Evolutionary conservation across 2,329 filamentous ascomycete genomes (phyloP), one percentile per base, ranked within the genome.

Genomic region (Aureobasidium musti): DNA sequence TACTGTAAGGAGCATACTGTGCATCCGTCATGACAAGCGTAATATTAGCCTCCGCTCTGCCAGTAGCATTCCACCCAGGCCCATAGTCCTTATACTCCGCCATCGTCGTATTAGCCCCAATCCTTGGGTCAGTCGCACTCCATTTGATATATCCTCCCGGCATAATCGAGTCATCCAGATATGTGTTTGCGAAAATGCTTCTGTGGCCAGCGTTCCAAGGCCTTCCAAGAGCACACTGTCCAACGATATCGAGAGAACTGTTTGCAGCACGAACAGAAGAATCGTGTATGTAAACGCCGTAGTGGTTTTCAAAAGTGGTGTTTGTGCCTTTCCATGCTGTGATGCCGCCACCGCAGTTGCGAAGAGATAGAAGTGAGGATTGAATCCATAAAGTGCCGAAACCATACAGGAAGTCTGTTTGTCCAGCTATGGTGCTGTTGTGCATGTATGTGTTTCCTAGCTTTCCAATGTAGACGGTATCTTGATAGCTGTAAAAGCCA

Each of bases 241-340:
- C 82, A 19, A 70, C 69, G 64, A 81, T 79, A 6, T 13, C 4
- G 1, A 81, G 71, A 13, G 79, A 79, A 2, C 72, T 45, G 71
- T 90, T 90, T 28, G 84, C 83, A 1, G 85, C 84, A 0, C 79
- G 74, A 4, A 88, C 79, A 2, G 77, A 76, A 0, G 83, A 85
- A 33, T 84, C 79, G 56, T 85, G 81, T 67, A 90, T 83, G 74
- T 90, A 90, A 0, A 86, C 83, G 10, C 88, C 87, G 74, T 89
- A 89, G 71, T 87, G 87, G 76, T 90, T 90, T 5, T 75, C 73
- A 61, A 86, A 88, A 0, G 86, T 88, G 0, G 87, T 89, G 74
- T 89, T 89, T 0, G 84, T 82, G 33, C 85, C 86, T 72, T 90
- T 90, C 88, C 87, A 90, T 0, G 88, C 87, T 0, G 86, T 88